Evolutionary conservation across 306 rosid genomes (phyloP).

Genomic region (Astragalus membranaceus): DNA sequence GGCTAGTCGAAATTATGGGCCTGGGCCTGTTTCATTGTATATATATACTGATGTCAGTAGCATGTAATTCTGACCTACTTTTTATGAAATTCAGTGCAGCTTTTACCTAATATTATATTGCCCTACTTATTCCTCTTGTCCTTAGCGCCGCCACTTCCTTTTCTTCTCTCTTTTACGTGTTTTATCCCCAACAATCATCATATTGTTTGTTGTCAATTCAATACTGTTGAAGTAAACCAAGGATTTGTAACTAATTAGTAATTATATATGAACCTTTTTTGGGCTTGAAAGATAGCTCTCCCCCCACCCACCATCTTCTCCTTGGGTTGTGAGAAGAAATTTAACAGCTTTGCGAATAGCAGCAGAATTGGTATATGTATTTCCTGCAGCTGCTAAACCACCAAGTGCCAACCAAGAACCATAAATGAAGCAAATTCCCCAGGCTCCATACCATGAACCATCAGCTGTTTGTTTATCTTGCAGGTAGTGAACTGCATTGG

Average conservation of each 20-base stretch:
- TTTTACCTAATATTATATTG: no score
- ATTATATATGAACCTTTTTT: slow-evolving; percentile 30
- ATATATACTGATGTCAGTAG: no score
- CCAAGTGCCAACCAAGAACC: slow-evolving; percentile 59
- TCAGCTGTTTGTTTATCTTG: slow-evolving; percentile 32
- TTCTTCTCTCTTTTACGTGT: no score
- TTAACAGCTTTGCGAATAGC: slow-evolving; percentile 43
- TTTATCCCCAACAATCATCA: no score
- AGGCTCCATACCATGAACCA: slow-evolving; percentile 51
- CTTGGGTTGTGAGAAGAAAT: slow-evolving; percentile 43
- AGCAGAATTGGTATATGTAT: slow-evolving; percentile 34
- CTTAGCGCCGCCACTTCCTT: no score
- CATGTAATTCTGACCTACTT: no score
- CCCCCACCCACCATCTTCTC: slow-evolving; percentile 70
- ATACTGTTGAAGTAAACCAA: neutral
- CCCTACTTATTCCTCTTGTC: no score
- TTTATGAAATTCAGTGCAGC: no score
- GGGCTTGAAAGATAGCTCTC: slow-evolving; percentile 62
- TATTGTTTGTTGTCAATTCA: neutral
- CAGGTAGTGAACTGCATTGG: slow-evolving; percentile 26
- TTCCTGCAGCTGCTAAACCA: slow-evolving; percentile 51
- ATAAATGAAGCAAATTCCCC: slow-evolving; percentile 65
- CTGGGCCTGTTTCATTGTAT: no score
- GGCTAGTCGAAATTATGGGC: no score
- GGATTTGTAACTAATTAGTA: neutral